Evolutionary conservation across 805 yeast species (phyloP).

Genomic region (Limtongia smithiae): DNA sequence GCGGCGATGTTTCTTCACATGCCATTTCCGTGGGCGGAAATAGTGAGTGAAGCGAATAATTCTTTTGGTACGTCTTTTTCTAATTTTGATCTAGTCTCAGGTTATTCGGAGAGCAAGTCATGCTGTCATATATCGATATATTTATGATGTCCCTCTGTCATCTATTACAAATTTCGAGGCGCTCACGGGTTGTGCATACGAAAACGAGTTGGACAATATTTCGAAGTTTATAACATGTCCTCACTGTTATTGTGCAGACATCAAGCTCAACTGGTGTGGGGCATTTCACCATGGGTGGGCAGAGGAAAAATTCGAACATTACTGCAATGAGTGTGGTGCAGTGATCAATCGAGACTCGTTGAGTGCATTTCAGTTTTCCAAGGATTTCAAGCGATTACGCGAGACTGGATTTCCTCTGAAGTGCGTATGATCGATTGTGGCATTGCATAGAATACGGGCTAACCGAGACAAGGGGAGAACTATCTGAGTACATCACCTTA

Average conservation of each 20-base stretch:
- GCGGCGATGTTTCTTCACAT: neutral
- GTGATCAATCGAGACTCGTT: constrained; percentile 1
- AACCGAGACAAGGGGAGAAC: constrained; percentile 3
- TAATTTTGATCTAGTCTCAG: constrained; percentile 1
- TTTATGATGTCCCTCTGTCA: constrained; percentile 6
- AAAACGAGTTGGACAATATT: constrained; percentile 2
- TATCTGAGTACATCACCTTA: constrained; percentile 3
- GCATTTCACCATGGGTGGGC: constrained; percentile 11
- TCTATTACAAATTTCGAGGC: constrained; percentile 3
- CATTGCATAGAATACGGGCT: neutral
- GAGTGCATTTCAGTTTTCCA: constrained; percentile 6
- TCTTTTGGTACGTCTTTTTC: neutral
- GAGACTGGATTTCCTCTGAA: constrained; percentile 7
- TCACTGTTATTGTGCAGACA: neutral
- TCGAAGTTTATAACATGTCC: constrained; percentile 2
- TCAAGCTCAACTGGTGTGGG: constrained; percentile 4
- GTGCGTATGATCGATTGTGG: neutral
- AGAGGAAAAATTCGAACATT: constrained; percentile 3
- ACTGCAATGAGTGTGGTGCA: constrained; percentile 7
- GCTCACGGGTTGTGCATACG: constrained; percentile 1
- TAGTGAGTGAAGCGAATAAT: neutral
- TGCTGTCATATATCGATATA: neutral
- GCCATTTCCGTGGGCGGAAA: constrained; percentile 5
- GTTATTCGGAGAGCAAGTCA: neutral
- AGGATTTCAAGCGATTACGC: neutral